Base-by-base conservation (phyloP, 2,329 filamentous ascomycete species). In the Fusarium cicatricum region DNA sequence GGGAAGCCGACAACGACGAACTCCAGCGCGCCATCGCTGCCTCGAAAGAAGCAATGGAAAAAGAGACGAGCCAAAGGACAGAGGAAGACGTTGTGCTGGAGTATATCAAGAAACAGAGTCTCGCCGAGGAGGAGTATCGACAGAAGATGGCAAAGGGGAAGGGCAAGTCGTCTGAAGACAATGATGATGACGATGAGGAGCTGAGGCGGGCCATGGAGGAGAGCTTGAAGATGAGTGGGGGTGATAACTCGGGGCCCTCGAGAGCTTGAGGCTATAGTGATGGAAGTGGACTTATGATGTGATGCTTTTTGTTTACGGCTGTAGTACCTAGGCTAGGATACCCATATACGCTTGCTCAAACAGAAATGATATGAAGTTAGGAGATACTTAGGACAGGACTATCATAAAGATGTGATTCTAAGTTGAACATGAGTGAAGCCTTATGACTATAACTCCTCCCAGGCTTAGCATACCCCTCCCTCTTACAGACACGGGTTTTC, bases 21-120 rank as follows among this genome's bases (percentile, higher is more conserved):
- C 74, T 75, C 17, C 77, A 83, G 46, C 70, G 73, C 21, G 74
- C 78, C 26, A 72, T 80, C 49, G 58, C 76, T 19, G 72, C 72
- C 28, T 75, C 76, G 5, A 75, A 78, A 29, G 71, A 74, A 26
- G 73, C 70, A 21, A 65, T 79, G 61, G 73, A 75, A 37, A 74
- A 77, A 4, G 74, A 78, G 31, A 71, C 73, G 41, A 74, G 71
- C 32, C 71, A 76, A 48, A 79, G 74, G 67, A 84, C 80, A 0
- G 89, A 92, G 67, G 89, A 92, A 70, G 84, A 90, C 48, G 85
- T 89, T 49, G 83, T 92, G 10, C 72, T 92, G 72, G 88, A 91
- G 65, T 91, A 91, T 73, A 82, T 91, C 23, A 90, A 89, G 78
- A 88, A 86, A 75, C 89, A 92, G 76, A 91, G 88, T 70, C 72